Evolutionary conservation across 495 filamentous ascomycete species (phyloP), one percentile per base, ranked within the genome.

Genomic region (Jackrogersella multiformis): DNA sequence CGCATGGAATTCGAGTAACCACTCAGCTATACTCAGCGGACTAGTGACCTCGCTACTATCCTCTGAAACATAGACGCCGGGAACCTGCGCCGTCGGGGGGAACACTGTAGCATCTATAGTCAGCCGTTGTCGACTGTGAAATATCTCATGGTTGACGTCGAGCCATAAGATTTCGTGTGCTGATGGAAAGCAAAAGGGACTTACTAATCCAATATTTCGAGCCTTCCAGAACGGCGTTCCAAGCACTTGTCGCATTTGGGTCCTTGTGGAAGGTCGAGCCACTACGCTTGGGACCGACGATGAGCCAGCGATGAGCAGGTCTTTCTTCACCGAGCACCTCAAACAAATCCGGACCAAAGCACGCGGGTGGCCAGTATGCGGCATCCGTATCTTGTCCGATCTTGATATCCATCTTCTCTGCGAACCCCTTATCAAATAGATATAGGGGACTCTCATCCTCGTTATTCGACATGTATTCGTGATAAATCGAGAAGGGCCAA

Each of bases 251-350:
- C 1, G 79, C 84, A 63, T 85, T 87, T 39, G 86, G 86, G 55
- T 89, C 86, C 75, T 97, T 97, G 81, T 99, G 95, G 70, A 97
- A 97, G 6, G 94, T 97, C 70, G 93, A 97, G 15, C 95, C 95
- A 71, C 93, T 96, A 30, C 93, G 84, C 64, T 88, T 86, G 2
- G 94, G 95, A 0, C 95, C 95, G 41, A 98, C 84, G 64, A 99
- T 97, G 58, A 99, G 83, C 95, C 95, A 99, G 56, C 92, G 88
- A 67, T 90, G 87, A 73, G 97, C 93, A 2, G 95, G 95, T 38
- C 95, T 85, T 64, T 94, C 86, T 1, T 86, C 75, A 0, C 90
- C 93, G 0, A 99, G 82, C 2, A 96, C 83, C 16, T 88, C 87
- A 68, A 99, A 99, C 26, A 96, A 82, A 72, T 99, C 95, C 62